phyloP scores from a whole-genome alignment of 192 early-diverging fungal species.

The Dissophora ornata region DNA sequence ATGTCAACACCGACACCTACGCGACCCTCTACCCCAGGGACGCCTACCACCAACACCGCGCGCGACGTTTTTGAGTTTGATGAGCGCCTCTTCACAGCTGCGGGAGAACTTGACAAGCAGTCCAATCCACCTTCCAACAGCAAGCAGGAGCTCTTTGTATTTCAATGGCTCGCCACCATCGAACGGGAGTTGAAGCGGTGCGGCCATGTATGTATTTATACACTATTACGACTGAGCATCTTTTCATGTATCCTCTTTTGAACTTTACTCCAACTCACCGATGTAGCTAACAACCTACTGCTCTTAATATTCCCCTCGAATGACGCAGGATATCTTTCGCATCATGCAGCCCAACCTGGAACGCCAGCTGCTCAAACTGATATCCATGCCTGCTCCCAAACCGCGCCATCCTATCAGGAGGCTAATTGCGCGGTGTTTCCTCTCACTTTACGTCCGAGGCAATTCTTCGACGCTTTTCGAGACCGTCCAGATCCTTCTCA shows the following conservation, averaged over 20 bases:
- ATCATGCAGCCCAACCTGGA: conserved; percentile 78
- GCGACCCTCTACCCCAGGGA: conserved; percentile 49
- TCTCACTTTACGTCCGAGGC: conserved; percentile 77
- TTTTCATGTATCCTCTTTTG: neutral
- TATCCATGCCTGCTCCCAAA: conserved; percentile 71
- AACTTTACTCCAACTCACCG: too few relatives aligned
- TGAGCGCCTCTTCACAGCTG: conserved; percentile 36
- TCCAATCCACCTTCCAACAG: conserved; percentile 39
- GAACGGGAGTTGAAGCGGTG: conserved; percentile 76
- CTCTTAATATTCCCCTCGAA: neutral
- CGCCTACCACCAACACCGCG: conserved; percentile 34
- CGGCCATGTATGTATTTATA: conserved; percentile 54
- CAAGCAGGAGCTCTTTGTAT: conserved; percentile 85
- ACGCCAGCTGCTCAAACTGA: conserved; percentile 74
- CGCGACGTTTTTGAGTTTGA: conserved; percentile 54
- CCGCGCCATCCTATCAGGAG: conserved; percentile 75
- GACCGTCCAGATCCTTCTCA: conserved; percentile 74
- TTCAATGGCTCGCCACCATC: conserved; percentile 90
- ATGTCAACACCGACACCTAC: conserved; percentile 47
- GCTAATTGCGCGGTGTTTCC: conserved; percentile 77
- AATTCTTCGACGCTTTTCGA: conserved; percentile 83
- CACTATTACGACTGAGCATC: neutral
- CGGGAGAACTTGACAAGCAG: conserved; percentile 49
- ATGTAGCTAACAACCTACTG: too few relatives aligned
- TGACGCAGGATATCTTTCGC: conserved; percentile 67